Base-by-base conservation (phyloP, 2,329 filamentous ascomycete genomes). In the Huntiella omanensis region DNA sequence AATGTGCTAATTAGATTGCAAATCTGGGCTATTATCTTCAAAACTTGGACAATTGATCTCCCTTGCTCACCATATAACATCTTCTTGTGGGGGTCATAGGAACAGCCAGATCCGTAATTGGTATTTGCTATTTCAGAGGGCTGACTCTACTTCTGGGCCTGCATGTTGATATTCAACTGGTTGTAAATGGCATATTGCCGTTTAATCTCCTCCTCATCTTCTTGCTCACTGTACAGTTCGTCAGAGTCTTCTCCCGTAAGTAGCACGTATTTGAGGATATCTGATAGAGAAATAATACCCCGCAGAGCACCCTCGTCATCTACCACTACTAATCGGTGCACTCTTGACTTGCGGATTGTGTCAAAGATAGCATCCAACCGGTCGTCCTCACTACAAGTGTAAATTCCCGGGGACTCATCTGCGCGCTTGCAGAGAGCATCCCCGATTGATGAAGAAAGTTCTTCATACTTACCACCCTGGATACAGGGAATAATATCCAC, bases 401-500 rank as follows among this genome's bases (percentile, higher is more conserved):
- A 96, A 52, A 98, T 96, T 38, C 92, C 91, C 1, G 86, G 81
- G 57, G 94, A 95, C 55, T 95, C 88, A 45, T 92, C 83, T 10
- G 84, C 76, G 51, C 88, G 75, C 60, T 83, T 92, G 55, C 84
- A 78, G 47, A 96, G 66, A 2, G 88, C 88, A 52, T 95, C 87
- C 38, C 88, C 91, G 4, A 96, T 83, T 5, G 74, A 83, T 15
- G 86, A 74, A 50, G 81, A 78, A 48, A 98, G 68, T 54, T 95
- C 88, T 53, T 96, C 91, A 57, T 96, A 96, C 33, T 77, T 77
- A 15, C 87, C 86, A 16, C 85, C 86, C 62, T 92, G 93, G 63
- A 98, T 93, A 55, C 94, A 78, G 0, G 87, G 81, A 54, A 98
- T 94, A 50, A 98, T 87, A 62, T 98, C 91, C 43, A 98, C 87